A percentile compares a stretch with the other conserved stretches of the same genome.
phyloP scores from a whole-genome alignment of 164 flowering plant species.

The Vitis amurensis region DNA sequence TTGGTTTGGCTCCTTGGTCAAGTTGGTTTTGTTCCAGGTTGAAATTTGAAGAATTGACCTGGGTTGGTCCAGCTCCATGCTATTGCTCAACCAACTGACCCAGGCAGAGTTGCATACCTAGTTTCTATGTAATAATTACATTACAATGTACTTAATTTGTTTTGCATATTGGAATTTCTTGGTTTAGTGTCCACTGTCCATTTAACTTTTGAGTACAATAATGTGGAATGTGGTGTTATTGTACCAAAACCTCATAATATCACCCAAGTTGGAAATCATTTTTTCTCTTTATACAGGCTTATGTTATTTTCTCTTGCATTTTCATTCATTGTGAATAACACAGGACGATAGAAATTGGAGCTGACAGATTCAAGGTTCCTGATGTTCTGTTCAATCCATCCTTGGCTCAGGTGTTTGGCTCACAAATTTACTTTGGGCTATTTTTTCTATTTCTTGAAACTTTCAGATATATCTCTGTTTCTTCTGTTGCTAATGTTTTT shows the following conservation, averaged over 20 bases:
- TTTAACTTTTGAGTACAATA: not conserved
- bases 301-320: not conserved
- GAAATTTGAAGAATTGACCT: too few species aligned
- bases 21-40: too few species aligned
- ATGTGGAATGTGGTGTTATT: too few species aligned
- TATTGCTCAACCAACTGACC: too few species aligned
- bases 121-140: not conserved
- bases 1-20: too few species aligned
- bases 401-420: conserved; percentile 61
- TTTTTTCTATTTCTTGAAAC: not conserved
- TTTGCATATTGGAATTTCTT: not conserved
- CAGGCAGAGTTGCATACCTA: too few species aligned
- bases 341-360: conserved; percentile 96
- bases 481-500: not conserved
- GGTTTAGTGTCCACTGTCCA: not conserved
- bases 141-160: not conserved
- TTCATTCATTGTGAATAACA: conserved; percentile 3
- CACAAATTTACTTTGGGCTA: not conserved
- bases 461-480: not conserved
- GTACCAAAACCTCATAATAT: too few species aligned
- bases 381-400: conserved; percentile 94
- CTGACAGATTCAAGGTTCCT: conserved; percentile 95
- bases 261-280: too few species aligned
- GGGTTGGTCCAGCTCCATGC: too few species aligned
- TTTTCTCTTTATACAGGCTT: too few species aligned